Conservation (phyloP, 306 rosid species). For the Cucumis hystrix region DNA sequence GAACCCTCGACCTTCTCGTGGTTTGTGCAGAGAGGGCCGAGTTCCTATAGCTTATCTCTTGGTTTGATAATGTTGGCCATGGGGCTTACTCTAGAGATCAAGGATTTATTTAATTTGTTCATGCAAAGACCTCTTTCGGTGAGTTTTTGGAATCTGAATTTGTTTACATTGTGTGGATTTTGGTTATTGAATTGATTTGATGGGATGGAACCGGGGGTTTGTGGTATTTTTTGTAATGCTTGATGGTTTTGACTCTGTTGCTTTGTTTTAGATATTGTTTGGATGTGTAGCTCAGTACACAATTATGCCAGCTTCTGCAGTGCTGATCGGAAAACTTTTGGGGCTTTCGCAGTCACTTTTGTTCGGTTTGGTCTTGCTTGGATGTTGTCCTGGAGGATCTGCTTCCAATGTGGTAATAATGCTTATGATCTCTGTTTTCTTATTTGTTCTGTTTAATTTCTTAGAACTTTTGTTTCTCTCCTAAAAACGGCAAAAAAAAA, state of each 20-base stretch:
- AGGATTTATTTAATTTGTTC: slow-evolving; percentile 20
- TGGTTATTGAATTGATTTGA: background rate
- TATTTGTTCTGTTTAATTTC: background rate
- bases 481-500: too few relatives aligned
- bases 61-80: slow-evolving; percentile 32
- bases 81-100: slow-evolving; percentile 31
- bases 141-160: background rate
- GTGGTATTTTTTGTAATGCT: background rate
- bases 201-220: background rate
- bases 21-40: slow-evolving; percentile 22
- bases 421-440: background rate
- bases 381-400: slow-evolving; percentile 39
- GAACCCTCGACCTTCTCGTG: slow-evolving; percentile 30
- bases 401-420: slow-evolving; percentile 44
- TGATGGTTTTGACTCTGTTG: background rate
- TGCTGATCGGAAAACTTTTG: slow-evolving; percentile 12
- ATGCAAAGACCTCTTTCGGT: slow-evolving; percentile 21
- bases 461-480: too few relatives aligned
- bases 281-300: slow-evolving; percentile 31
- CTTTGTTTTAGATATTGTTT: slow-evolving; percentile 24
- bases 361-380: slow-evolving; percentile 30
- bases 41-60: slow-evolving; percentile 25
- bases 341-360: slow-evolving; percentile 28
- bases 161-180: background rate
- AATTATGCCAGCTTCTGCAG: slow-evolving; percentile 24